Evolutionary conservation across 2,329 filamentous ascomycete species (phyloP).

Genomic region (Colletotrichum limetticola): DNA sequence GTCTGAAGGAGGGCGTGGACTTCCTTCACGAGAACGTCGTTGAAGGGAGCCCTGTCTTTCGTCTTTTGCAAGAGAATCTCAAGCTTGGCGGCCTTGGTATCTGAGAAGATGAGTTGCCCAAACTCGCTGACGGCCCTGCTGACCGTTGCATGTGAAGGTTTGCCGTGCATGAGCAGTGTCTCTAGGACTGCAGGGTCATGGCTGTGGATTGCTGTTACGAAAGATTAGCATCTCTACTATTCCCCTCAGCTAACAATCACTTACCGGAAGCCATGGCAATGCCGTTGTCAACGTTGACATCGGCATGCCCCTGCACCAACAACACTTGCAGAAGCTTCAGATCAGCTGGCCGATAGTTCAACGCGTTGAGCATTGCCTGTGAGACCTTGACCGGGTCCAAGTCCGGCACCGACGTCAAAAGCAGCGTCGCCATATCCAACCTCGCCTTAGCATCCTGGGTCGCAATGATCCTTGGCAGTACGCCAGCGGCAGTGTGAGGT

Average conservation of each 20-base stretch:
- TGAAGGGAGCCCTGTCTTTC: constrained; percentile 55
- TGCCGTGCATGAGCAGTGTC: constrained; percentile 57
- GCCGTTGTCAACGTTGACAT: constrained; percentile 62
- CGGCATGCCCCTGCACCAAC: constrained; percentile 61
- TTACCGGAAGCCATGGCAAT: constrained; percentile 52
- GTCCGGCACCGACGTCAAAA: constrained; percentile 58
- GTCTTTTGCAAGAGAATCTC: constrained; percentile 56
- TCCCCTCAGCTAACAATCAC: not conserved
- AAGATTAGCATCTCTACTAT: constrained; percentile 6
- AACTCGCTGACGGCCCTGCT: constrained; percentile 55
- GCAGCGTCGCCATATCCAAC: constrained; percentile 57
- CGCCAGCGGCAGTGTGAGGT: constrained; percentile 58
- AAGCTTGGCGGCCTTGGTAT: constrained; percentile 61
- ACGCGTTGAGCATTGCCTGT: constrained; percentile 51
- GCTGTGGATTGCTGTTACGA: constrained; percentile 50
- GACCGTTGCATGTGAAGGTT: constrained; percentile 56
- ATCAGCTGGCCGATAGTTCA: constrained; percentile 60
- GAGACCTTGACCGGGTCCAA: constrained; percentile 55
- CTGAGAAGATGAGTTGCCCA: constrained; percentile 53
- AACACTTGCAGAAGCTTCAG: constrained; percentile 60
- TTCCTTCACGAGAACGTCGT: constrained; percentile 60
- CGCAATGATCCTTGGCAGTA: constrained; percentile 59
- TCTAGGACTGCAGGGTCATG: constrained; percentile 61
- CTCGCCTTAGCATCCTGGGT: constrained; percentile 54
- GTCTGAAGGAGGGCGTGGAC: constrained; percentile 56